A percentile compares a stretch with the other conserved stretches of the same genome.
phyloP scores from a whole-genome alignment of 163 green algal genomes.

The Smithsoniella earleae region DNA sequence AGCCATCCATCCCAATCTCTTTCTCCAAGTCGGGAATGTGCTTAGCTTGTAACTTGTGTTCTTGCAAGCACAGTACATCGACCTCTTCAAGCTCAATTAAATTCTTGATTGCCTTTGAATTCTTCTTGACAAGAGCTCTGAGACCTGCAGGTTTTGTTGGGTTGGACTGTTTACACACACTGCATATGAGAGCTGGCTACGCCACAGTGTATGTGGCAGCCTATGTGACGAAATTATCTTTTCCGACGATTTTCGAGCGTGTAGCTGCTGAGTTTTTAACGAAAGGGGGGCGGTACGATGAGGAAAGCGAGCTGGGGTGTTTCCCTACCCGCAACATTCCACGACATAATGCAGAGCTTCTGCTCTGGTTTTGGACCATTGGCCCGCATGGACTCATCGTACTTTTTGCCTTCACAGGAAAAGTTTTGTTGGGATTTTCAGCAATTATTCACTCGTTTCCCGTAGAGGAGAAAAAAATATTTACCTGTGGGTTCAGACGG shows the following conservation, averaged over 20 bases:
- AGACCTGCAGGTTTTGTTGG: conserved; percentile 36
- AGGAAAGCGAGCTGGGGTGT: neutral
- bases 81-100: conserved; percentile 52
- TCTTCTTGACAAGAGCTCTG: conserved; percentile 58
- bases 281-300: neutral
- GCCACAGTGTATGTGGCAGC: neutral
- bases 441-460: too few species aligned
- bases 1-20: conserved; percentile 39
- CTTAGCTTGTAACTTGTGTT: conserved; percentile 63
- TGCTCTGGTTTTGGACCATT: conserved; percentile 23
- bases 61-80: conserved; percentile 67
- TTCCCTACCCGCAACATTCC: conserved; percentile 61
- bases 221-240: neutral
- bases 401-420: too few species aligned
- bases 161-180: neutral
- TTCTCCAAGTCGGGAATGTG: conserved; percentile 39
- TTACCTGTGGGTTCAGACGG: too few species aligned
- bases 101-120: conserved; percentile 40
- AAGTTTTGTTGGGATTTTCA: too few species aligned
- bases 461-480: too few species aligned
- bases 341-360: conserved; percentile 49
- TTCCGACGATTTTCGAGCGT: too few species aligned
- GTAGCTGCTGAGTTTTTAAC: neutral
- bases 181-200: neutral
- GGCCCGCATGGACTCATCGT: conserved; percentile 42